phyloP scores from a whole-genome alignment of 2,329 filamentous ascomycete genomes.

The Penicillium polonicum region DNA sequence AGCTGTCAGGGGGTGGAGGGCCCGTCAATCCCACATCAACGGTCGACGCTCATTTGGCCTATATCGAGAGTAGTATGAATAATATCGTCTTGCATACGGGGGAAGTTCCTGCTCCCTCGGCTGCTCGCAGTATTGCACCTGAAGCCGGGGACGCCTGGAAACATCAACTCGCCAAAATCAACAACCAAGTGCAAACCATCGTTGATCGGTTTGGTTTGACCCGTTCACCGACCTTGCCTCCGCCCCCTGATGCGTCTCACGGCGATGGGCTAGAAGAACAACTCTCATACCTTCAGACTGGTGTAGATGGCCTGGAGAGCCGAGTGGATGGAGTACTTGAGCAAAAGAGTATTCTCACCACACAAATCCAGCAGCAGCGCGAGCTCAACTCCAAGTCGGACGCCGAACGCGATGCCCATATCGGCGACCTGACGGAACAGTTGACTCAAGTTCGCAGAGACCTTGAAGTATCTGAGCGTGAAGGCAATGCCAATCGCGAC shows the following conservation, averaged over 20 bases:
- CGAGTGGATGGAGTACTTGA: constrained; percentile 77
- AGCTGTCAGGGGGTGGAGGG: constrained; percentile 28
- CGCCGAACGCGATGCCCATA: constrained; percentile 52
- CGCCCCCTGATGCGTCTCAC: constrained; percentile 58
- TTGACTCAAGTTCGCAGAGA: constrained; percentile 64
- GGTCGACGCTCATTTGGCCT: constrained; percentile 63
- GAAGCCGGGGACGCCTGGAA: constrained; percentile 44
- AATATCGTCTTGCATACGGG: constrained; percentile 55
- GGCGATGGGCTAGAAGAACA: constrained; percentile 63
- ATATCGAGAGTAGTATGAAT: constrained; percentile 65
- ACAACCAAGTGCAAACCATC: constrained; percentile 62
- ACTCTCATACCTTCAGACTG: constrained; percentile 71
- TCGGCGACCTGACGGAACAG: constrained; percentile 47
- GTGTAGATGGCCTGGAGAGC: constrained; percentile 74
- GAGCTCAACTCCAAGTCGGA: constrained; percentile 89
- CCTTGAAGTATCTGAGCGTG: constrained; percentile 54
- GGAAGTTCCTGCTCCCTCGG: constrained; percentile 2
- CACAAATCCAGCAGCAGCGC: constrained; percentile 93
- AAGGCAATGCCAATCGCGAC: constrained; percentile 40
- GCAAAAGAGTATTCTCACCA: constrained; percentile 83
- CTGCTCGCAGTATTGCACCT: constrained; percentile 14
- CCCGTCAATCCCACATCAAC: constrained; percentile 30
- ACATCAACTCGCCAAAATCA: constrained; percentile 61
- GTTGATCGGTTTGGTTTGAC: constrained; percentile 49
- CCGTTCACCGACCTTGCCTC: constrained; percentile 50